phyloP scores from a whole-genome alignment of 495 filamentous ascomycete genomes.

The Penicillium psychrofluorescens region DNA sequence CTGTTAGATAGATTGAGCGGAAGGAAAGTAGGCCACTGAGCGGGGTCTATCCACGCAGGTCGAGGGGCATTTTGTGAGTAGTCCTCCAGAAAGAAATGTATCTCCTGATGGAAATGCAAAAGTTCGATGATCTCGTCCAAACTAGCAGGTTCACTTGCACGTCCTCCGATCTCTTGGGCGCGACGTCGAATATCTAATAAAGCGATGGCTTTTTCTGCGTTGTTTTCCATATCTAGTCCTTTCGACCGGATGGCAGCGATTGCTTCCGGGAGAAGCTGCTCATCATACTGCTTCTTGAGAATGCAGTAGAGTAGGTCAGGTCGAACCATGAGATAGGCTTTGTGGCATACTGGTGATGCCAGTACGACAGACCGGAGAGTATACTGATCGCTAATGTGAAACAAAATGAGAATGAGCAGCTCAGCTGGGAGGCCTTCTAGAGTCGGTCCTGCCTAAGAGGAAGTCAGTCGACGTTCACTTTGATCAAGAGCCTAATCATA shows the following conservation, averaged over 20 bases:
- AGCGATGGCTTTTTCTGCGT: conserved; percentile 1
- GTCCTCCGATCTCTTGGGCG: not conserved
- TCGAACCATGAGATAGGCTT: conserved; percentile 9
- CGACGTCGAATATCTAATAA: conserved; percentile 1
- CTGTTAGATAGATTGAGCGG: not conserved
- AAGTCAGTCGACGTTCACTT: not conserved
- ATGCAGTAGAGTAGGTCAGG: conserved; percentile 4
- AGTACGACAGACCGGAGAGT: conserved; percentile 12
- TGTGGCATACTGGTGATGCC: conserved; percentile 12
- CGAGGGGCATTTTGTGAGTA: conserved; percentile 6
- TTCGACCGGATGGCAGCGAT: conserved; percentile 5
- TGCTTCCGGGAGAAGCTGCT: conserved; percentile 1
- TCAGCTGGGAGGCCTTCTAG: conserved; percentile 17
- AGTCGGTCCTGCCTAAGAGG: conserved; percentile 3
- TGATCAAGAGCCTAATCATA: not conserved
- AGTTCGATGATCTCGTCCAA: conserved; percentile 6
- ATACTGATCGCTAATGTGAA: not conserved
- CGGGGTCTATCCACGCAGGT: not conserved
- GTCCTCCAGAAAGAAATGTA: conserved; percentile 9
- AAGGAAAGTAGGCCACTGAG: not conserved
- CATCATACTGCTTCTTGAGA: conserved; percentile 5
- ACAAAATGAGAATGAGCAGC: conserved; percentile 13
- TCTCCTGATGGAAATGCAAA: conserved; percentile 6
- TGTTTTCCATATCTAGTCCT: not conserved
- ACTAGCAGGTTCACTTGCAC: not conserved